Evolutionary conservation across 306 rosid species (phyloP), one percentile per base, ranked within the genome.

Genomic region (Trifolium dubium): DNA sequence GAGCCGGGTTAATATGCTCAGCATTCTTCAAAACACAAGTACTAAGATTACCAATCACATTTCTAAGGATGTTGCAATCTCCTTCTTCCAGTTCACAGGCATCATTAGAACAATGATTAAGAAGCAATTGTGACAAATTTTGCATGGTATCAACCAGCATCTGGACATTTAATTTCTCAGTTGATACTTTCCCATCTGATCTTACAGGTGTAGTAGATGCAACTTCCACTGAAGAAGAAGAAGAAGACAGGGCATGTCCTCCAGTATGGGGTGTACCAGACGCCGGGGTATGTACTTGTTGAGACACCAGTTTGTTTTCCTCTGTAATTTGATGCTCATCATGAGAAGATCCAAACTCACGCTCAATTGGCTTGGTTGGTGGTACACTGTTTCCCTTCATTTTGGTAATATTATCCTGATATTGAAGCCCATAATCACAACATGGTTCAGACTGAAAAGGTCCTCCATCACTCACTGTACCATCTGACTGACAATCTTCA

Each of bases 101-200:
- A 68, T 83, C 81, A 78, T 76, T 82, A 50, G 68, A 65, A 82
- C 87, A 85, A 79, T 88, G 86, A 69, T 17, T 46, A 70, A 89
- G 82, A 79, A 95, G 93, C 75, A 85, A 50, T 17, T 90, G 92
- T 54, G 98, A 90, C 77, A 88, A 51, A 74, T 81, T 85, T 56
- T 75, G 84, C 82, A 95, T 75, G 4, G 79, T 80, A 69, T 80
- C 78, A 69, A 92, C 82, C 84, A 95, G 78, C 81, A 72, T 70
- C 66, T 63, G 87, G 80, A 84, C 83, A 85, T 87, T 87, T 60
- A 85, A 64, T 73, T 82, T 77, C 69, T 10, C 81, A 73, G 43
- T 41, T 39, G 84, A 58, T 71, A 32, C 66, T 31, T 60, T 78
- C 63, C 6, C 78, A 69, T 32, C 59, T 32, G 84, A 53, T 71